phyloP scores from a whole-genome alignment of 768 basidiomycete genomes.

The Pulveroboletus sp. region DNA sequence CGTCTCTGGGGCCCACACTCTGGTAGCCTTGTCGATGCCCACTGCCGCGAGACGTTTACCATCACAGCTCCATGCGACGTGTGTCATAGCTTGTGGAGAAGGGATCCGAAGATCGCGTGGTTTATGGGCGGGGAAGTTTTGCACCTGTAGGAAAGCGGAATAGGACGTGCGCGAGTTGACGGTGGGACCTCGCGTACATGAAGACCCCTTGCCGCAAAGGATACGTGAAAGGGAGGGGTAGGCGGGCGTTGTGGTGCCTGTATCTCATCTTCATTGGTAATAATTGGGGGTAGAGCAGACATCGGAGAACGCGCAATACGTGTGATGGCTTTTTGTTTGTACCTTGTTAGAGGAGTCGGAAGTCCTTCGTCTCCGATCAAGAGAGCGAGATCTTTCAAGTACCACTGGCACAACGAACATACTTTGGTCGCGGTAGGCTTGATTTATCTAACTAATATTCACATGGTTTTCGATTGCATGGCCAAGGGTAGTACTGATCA shows the following conservation, averaged over 20 bases:
- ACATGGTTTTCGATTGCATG: too few relatives aligned
- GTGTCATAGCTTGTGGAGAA: conserved; percentile 61
- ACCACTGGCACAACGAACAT: too few relatives aligned
- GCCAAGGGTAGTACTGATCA: too few relatives aligned
- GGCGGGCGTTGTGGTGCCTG: conserved; percentile 57
- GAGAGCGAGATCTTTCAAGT: too few relatives aligned
- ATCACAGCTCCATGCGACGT: conserved; percentile 83
- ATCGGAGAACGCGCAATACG: conserved; percentile 15
- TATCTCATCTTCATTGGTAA: conserved; percentile 52
- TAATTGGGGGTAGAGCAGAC: conserved; percentile 21
- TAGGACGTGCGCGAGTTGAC: conserved; percentile 12
- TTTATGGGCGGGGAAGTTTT: conserved; percentile 76
- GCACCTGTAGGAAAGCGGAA: conserved; percentile 45
- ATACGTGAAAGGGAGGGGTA: conserved; percentile 69
- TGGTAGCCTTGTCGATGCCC: conserved; percentile 71
- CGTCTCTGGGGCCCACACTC: conserved; percentile 78
- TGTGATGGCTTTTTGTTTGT: too few relatives aligned
- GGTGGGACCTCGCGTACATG: conserved; percentile 49
- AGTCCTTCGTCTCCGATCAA: too few relatives aligned
- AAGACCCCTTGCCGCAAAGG: conserved; percentile 64
- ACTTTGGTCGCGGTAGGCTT: too few relatives aligned
- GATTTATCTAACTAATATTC: too few relatives aligned
- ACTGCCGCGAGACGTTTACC: conserved; percentile 79
- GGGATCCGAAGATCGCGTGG: conserved; percentile 70
- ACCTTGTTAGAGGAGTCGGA: too few relatives aligned